A percentile compares a stretch with the other conserved stretches of the same genome.
Evolutionary conservation across 2,329 filamentous ascomycete genomes (phyloP).

Genomic region (Diplodia seriata): DNA sequence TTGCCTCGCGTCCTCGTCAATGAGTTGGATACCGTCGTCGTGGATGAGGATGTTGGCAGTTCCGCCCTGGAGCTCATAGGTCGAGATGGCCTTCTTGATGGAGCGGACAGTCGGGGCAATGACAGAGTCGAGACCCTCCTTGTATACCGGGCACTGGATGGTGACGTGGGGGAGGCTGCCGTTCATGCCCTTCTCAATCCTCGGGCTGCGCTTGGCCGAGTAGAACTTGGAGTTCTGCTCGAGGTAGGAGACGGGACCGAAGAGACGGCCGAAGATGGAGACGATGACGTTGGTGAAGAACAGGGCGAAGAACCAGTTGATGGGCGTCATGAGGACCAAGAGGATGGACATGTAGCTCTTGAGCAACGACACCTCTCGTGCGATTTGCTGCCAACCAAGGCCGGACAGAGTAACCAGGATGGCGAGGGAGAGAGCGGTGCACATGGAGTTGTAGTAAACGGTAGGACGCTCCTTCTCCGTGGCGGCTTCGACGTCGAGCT

Average conservation of each 20-base stretch:
- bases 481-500: slow-evolving; percentile 75
- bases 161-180: slow-evolving; percentile 69
- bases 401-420: slow-evolving; percentile 72
- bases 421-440: slow-evolving; percentile 71
- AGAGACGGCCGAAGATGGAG: slow-evolving; percentile 75
- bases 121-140: slow-evolving; percentile 74
- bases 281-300: slow-evolving; percentile 83
- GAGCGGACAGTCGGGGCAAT: slow-evolving; percentile 31
- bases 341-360: slow-evolving; percentile 67
- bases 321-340: slow-evolving; percentile 69
- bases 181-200: slow-evolving; percentile 58
- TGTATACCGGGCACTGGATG: slow-evolving; percentile 88
- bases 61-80: slow-evolving; percentile 64
- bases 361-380: slow-evolving; percentile 72
- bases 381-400: slow-evolving; percentile 72
- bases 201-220: slow-evolving; percentile 72
- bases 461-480: slow-evolving; percentile 70
- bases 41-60: slow-evolving; percentile 73
- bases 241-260: slow-evolving; percentile 77
- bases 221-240: slow-evolving; percentile 81
- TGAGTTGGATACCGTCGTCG: slow-evolving; percentile 71
- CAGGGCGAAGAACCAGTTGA: slow-evolving; percentile 81
- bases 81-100: slow-evolving; percentile 59
- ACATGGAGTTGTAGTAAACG: slow-evolving; percentile 72
- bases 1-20: slow-evolving; percentile 56